Evolutionary conservation across 2,329 filamentous ascomycete genomes (phyloP).

Genomic region (Fusarium nanum): DNA sequence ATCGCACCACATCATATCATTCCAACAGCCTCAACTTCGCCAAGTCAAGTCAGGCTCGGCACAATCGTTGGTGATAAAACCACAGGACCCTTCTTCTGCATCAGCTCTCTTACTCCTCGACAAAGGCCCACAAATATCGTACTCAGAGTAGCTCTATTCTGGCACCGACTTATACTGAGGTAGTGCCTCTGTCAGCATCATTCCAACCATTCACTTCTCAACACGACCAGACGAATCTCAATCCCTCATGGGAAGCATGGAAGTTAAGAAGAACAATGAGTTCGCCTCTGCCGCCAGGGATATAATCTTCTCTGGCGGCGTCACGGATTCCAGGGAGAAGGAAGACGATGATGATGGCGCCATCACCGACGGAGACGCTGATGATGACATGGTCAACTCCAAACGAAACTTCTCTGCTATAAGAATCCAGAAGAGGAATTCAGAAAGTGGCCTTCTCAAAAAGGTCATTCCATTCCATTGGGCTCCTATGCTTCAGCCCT

Average conservation of each 20-base stretch:
- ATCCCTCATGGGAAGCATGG: constrained; percentile 23
- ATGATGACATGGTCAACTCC: constrained; percentile 52
- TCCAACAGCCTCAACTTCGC: constrained; percentile 5
- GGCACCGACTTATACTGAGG: constrained; percentile 24
- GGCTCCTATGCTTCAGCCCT: constrained; percentile 74
- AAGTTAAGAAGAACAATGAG: constrained; percentile 44
- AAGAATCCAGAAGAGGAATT: constrained; percentile 52
- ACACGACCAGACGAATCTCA: neutral
- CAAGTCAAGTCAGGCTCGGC: constrained; percentile 19
- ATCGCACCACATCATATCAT: constrained; percentile 38
- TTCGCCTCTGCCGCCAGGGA: constrained; percentile 45
- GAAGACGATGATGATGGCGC: constrained; percentile 47
- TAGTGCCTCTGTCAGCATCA: constrained; percentile 12
- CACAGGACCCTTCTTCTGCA: constrained; percentile 5
- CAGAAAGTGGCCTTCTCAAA: constrained; percentile 51
- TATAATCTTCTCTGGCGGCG: constrained; percentile 44
- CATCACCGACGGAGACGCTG: constrained; percentile 56
- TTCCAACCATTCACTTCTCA: neutral
- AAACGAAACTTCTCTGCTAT: constrained; percentile 56
- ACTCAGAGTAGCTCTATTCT: neutral
- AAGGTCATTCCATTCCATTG: constrained; percentile 65
- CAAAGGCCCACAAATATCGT: constrained; percentile 20
- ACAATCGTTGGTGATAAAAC: constrained; percentile 6
- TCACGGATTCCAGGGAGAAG: constrained; percentile 17
- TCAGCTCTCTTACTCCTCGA: constrained; percentile 1